Percentiles rank a stretch among this genome's conserved stretches.
These are phyloP conservation scores for Candida sanyaensis DNA, from an alignment of 1,139 yeast species.

Conservation along the genomic window DNA sequence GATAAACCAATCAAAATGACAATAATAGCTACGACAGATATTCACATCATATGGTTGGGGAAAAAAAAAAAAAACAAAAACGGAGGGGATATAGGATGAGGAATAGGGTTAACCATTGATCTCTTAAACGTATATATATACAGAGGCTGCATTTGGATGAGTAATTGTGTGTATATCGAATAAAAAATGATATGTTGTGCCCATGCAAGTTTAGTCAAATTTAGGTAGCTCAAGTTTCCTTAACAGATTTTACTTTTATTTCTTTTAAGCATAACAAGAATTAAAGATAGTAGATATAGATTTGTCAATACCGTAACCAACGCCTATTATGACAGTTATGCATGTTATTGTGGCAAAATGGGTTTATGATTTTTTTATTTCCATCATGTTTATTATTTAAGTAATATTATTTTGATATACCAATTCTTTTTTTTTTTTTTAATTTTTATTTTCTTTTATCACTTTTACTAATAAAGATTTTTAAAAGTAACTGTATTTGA, in stretches of 20 bases:
- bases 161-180: neutral
- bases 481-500: neutral
- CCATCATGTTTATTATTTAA: neutral
- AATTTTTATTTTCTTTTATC: neutral
- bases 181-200: neutral
- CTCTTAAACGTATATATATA: no score
- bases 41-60: no score
- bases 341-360: constrained; percentile 1
- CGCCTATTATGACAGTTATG: neutral
- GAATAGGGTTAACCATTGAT: no score
- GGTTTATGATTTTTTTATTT: neutral
- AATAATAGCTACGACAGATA: no score
- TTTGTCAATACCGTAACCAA: neutral
- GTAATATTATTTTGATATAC: constrained; percentile 10
- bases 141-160: neutral
- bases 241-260: neutral
- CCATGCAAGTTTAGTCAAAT: neutral
- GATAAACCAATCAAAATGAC: no score
- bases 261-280: constrained; percentile 3
- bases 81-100: no score
- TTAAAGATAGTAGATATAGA: constrained; percentile 3
- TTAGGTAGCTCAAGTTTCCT: constrained; percentile 3
- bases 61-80: no score
- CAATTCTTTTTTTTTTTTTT: neutral
- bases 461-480: neutral